Evolutionary conservation across 495 filamentous ascomycete genomes (phyloP), one percentile per base, ranked within the genome.

Genomic region (Xanthoparmelia taractica): DNA sequence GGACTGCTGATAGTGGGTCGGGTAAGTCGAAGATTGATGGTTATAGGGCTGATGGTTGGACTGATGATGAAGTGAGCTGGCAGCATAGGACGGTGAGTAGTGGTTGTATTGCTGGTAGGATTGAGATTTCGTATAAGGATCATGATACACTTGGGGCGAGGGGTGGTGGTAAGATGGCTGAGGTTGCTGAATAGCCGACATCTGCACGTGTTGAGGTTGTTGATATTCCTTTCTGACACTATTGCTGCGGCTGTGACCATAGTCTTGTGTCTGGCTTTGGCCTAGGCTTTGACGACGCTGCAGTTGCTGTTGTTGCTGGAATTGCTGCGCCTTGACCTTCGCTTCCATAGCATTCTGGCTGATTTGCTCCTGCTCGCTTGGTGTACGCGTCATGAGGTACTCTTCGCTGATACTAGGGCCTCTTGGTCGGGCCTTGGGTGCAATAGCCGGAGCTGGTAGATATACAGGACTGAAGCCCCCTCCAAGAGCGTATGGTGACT

Each of bases 401-500:
- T 59, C 63, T 50, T 70, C 66, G 43, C 68, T 70, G 20, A 68
- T 61, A 54, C 68, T 64, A 13, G 40, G 61, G 29, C 56, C 62
- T 62, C 55, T 59, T 18, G 60, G 43, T 41, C 43, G 47, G 18
- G 34, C 38, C 40, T 61, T 55, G 34, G 60, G 25, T 47, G 38
- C 33, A 31, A n/a, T 58, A 20, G 41, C 52, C 20, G 64, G 60
- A 34, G 48, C 38, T 12, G 66, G 68, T 18, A 60, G 20, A 27
- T 58, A 68, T n/a, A 66, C 52, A 36, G 34, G 13, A 20, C 59
- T 62, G 61, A 65, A 65, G 25, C 63, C 66, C 6, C 60, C 66
- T 50, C 52, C 62, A 33, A 57, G 54, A 37, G 66, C 66, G 50
- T 70, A 70, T 17, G 68, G 68, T 57, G 68, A 70, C 50, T 70